Conservation (phyloP, 164 flowering plant genomes). For the Tinospora cordifolia region DNA sequence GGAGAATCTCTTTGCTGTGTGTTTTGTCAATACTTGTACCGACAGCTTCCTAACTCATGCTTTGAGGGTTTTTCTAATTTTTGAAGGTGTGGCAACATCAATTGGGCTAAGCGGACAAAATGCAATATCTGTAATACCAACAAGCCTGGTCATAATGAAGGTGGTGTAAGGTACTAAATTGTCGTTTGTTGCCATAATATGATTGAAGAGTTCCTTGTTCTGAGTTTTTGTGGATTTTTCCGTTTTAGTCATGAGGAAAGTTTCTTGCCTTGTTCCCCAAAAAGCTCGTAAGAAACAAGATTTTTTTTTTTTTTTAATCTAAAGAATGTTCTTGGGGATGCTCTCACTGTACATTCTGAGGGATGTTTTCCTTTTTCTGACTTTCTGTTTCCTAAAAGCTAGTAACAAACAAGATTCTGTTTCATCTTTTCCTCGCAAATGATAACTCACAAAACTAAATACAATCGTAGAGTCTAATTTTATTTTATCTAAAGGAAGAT, state of each 20-base stretch:
- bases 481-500: no score
- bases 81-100: conserved; percentile 87
- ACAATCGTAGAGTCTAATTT: no score
- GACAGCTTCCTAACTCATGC: background rate
- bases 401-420: background rate
- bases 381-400: background rate
- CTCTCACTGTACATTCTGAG: background rate
- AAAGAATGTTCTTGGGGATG: background rate
- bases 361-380: no score
- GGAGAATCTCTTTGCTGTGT: background rate
- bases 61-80: background rate
- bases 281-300: background rate
- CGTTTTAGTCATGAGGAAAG: background rate
- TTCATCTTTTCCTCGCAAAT: background rate
- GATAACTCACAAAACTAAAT: no score
- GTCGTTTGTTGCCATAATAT: background rate
- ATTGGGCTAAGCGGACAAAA: conserved; percentile 94
- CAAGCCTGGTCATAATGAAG: conserved; percentile 90
- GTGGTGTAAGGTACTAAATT: conserved; percentile 77
- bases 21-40: background rate
- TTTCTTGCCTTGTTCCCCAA: background rate
- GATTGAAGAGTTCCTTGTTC: background rate
- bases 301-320: background rate
- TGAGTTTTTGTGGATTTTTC: background rate
- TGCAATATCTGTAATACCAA: conserved; percentile 98